Evolutionary conservation across 1,139 yeast species (phyloP).

Genomic region (Tardiomyces blankii): DNA sequence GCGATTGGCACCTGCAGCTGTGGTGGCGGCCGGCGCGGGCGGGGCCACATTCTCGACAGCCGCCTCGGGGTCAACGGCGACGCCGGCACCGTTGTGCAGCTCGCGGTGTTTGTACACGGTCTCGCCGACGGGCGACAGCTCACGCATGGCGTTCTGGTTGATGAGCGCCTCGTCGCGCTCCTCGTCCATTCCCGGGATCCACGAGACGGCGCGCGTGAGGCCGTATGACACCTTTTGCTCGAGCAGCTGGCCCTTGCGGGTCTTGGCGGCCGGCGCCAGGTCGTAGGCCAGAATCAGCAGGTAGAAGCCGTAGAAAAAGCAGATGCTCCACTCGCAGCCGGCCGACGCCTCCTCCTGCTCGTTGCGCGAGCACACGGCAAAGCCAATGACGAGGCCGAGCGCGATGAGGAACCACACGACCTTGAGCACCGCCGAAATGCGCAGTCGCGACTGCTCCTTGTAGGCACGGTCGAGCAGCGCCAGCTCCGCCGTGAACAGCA

Average conservation of each 20-base stretch:
- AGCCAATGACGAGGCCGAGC: conserved; percentile 55
- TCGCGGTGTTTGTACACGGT: background rate
- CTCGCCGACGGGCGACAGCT: background rate
- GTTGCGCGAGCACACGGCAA: conserved; percentile 40
- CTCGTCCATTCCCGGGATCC: background rate
- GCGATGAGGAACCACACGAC: conserved; percentile 60
- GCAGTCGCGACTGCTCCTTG: conserved; percentile 27
- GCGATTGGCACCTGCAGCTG: background rate
- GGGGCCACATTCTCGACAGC: too few species aligned
- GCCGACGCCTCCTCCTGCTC: conserved; percentile 40
- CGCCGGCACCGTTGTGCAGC: background rate
- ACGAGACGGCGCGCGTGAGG: background rate
- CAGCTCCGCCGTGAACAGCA: conserved; percentile 50
- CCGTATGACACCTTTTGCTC: background rate
- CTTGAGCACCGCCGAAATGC: conserved; percentile 38
- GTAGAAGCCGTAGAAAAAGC: conserved; percentile 72
- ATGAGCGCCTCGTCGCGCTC: background rate
- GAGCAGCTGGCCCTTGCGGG: conserved; percentile 9
- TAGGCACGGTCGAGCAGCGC: conserved; percentile 50
- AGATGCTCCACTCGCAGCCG: conserved; percentile 70
- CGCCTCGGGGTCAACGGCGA: too few species aligned
- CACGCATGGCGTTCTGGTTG: background rate
- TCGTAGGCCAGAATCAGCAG: conserved; percentile 59
- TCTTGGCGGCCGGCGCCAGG: conserved; percentile 49
- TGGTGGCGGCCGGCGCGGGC: background rate